phyloP scores from a whole-genome alignment of 371 early-diverging fungal species.

The Polyrhizophydium stewartii region DNA sequence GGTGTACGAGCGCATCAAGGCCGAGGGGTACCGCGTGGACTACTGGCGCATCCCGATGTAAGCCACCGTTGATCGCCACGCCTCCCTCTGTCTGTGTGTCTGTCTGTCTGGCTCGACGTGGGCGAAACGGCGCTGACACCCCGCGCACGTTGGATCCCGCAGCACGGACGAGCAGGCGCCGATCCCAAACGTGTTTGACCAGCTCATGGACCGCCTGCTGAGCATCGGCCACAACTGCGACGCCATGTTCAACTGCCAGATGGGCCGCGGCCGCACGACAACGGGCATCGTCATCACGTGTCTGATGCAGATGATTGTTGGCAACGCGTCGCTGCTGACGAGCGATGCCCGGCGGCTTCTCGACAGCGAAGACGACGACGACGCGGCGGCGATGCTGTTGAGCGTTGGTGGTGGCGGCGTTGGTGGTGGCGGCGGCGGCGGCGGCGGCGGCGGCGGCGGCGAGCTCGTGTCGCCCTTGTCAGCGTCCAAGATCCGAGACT shows the following conservation, averaged over 20 bases:
- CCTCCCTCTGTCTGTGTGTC: neutral
- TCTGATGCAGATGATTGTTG: constrained; percentile 38
- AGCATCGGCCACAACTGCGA: constrained; percentile 40
- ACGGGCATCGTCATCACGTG: constrained; percentile 70
- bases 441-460: neutral
- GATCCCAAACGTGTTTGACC: constrained; percentile 71
- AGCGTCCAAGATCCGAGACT: neutral
- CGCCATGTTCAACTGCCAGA: constrained; percentile 74
- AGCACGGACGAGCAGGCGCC: constrained; percentile 77
- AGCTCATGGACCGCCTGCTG: constrained; percentile 49
- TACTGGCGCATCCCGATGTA: constrained; percentile 69
- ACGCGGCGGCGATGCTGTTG: neutral
- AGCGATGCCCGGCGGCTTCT: constrained; percentile 9
- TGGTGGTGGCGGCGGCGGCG: no score
- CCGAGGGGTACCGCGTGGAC: constrained; percentile 57
- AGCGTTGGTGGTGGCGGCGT: no score
- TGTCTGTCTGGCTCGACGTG: neutral
- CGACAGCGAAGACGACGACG: neutral
- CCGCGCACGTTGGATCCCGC: neutral
- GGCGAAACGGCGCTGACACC: no score
- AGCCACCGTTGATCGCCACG: constrained; percentile 1
- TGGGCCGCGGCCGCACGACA: constrained; percentile 81
- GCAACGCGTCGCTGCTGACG: constrained; percentile 15
- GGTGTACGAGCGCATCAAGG: constrained; percentile 46
- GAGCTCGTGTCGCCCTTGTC: neutral